These are phyloP conservation scores for Phaseolus lunatus DNA, from an alignment of 306 rosid genomes.

Conservation along the genomic window DNA sequence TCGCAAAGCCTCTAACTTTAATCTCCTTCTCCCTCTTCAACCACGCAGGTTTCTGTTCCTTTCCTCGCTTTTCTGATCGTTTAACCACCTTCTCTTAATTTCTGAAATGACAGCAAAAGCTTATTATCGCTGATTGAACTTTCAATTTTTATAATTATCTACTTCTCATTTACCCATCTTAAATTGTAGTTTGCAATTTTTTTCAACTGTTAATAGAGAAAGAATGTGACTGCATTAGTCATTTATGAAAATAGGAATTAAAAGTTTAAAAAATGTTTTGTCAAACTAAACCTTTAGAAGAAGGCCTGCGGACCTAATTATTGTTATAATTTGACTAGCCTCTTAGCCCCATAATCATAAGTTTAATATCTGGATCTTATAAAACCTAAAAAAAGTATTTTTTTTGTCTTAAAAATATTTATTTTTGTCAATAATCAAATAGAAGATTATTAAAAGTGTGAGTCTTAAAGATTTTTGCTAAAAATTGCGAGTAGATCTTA, in stretches of 20 bases:
- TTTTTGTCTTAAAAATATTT: too few species aligned
- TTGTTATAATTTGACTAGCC: not conserved
- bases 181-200: too few species aligned
- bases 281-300: not conserved
- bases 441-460: too few species aligned
- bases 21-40: constrained; percentile 8
- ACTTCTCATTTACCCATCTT: too few species aligned
- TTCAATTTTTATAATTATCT: not conserved
- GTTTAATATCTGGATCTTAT: too few species aligned
- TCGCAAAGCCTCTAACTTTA: constrained; percentile 9
- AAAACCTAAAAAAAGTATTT: too few species aligned
- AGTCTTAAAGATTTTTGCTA: too few species aligned
- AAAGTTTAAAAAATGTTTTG: not conserved
- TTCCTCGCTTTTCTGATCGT: not conserved
- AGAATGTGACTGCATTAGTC: too few species aligned
- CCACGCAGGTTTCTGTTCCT: constrained; percentile 18
- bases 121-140: not conserved
- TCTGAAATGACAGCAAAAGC: not conserved
- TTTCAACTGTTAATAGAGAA: too few species aligned
- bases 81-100: not conserved
- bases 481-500: too few species aligned
- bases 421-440: too few species aligned
- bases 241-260: not conserved
- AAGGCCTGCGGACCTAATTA: not conserved
- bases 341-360: too few species aligned